These are phyloP conservation scores for Juglanconis oblonga DNA, from an alignment of 2,329 filamentous ascomycete species.

Conservation along the genomic window DNA sequence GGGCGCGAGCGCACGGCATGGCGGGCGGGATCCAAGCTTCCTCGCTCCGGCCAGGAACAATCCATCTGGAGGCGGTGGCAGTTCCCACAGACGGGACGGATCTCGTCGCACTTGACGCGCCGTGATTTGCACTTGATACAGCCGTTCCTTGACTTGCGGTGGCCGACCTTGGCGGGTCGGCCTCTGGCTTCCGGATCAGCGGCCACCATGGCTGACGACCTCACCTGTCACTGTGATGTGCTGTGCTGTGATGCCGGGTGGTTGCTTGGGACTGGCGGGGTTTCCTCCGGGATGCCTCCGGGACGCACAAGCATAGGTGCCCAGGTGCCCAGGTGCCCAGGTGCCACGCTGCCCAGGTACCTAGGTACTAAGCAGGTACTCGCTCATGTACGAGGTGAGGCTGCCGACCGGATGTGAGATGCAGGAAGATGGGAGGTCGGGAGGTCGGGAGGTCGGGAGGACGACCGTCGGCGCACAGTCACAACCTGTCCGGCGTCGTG, in stretches of 20 bases:
- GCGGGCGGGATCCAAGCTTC: not conserved
- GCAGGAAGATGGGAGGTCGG: no score
- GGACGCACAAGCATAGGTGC: not conserved
- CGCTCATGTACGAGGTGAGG: no score
- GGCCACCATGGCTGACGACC: not conserved
- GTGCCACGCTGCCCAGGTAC: not conserved
- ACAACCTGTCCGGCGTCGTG: no score
- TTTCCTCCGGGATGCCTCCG: not conserved
- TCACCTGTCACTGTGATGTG: no score
- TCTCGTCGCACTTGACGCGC: slow-evolving; percentile 29
- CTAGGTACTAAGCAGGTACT: no score
- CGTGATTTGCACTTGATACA: slow-evolving; percentile 28
- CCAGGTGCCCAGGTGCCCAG: not conserved
- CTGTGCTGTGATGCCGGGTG: not conserved
- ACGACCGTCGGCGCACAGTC: no score
- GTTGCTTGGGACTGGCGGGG: not conserved
- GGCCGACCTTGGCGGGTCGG: slow-evolving; percentile 25
- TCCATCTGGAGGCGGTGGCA: slow-evolving; percentile 23
- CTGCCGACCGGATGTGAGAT: no score
- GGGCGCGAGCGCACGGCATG: not conserved
- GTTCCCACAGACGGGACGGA: slow-evolving; percentile 23
- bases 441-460: no score
- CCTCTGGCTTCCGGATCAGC: not conserved
- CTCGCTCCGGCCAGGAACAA: slow-evolving; percentile 21
- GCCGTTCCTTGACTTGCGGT: slow-evolving; percentile 30